phyloP scores from a whole-genome alignment of 495 filamentous ascomycete genomes.

The Penicillium crystallinum region DNA sequence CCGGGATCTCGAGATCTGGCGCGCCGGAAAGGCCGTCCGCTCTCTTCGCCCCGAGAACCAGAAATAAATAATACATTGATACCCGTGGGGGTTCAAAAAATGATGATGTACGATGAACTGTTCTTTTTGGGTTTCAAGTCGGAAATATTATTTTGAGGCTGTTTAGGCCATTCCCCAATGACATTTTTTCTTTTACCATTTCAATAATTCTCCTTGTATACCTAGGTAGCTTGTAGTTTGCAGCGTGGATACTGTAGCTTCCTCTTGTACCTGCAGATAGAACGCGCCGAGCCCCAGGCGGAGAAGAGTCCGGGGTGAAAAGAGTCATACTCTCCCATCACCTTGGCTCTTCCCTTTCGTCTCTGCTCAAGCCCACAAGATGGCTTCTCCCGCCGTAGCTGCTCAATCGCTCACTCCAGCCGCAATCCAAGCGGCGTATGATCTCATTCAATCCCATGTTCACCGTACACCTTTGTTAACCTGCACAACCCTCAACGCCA shows the following conservation, averaged over 20 bases:
- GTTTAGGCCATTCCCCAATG: constrained; percentile 6
- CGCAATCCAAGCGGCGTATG: constrained; percentile 64
- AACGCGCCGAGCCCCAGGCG: background rate
- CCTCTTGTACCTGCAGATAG: too few relatives aligned
- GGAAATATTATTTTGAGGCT: constrained; percentile 18
- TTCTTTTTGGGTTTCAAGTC: constrained; percentile 23
- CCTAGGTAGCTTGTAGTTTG: background rate
- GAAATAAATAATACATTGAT: constrained; percentile 54
- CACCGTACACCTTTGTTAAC: constrained; percentile 83
- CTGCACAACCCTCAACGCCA: constrained; percentile 59
- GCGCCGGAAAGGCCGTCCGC: constrained; percentile 92
- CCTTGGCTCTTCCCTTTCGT: background rate
- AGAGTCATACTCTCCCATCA: background rate
- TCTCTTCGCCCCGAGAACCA: constrained; percentile 91
- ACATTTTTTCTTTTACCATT: background rate
- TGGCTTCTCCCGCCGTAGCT: constrained; percentile 30
- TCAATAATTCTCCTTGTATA: background rate
- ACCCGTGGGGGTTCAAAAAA: constrained; percentile 33
- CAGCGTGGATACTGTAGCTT: background rate
- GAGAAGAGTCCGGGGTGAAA: constrained; percentile 10
- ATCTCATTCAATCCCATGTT: constrained; percentile 67
- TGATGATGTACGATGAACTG: constrained; percentile 44
- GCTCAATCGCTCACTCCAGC: constrained; percentile 59
- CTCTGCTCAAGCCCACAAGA: background rate
- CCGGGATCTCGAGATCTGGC: constrained; percentile 95